A percentile compares a stretch with the other conserved stretches of the same genome.
These are phyloP conservation scores for Colletotrichum tofieldiae DNA, from an alignment of 2,329 filamentous ascomycete genomes.

Conservation along the genomic window DNA sequence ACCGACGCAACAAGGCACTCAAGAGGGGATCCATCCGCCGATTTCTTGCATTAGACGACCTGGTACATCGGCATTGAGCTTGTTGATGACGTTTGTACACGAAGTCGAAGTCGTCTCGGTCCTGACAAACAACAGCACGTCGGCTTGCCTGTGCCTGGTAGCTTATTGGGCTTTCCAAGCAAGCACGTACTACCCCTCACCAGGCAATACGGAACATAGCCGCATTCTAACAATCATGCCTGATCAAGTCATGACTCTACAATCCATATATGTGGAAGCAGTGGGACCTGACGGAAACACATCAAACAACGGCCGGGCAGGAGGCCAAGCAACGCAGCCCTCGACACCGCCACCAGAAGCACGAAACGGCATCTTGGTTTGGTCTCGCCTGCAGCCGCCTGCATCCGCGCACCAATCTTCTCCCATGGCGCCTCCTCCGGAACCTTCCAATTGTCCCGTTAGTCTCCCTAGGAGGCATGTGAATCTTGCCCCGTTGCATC, in stretches of 20 bases:
- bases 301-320: not conserved
- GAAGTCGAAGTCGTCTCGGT: not conserved
- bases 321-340: not conserved
- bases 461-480: slow-evolving; percentile 4
- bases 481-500: slow-evolving; percentile 17
- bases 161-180: too few relatives aligned
- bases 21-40: not conserved
- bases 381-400: not conserved
- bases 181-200: not conserved
- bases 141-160: not conserved
- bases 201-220: not conserved
- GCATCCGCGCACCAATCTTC: not conserved
- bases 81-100: not conserved
- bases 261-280: not conserved
- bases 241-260: not conserved
- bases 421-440: not conserved
- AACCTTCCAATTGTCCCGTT: not conserved
- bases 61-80: not conserved
- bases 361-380: not conserved
- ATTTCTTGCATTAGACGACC: not conserved
- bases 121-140: not conserved
- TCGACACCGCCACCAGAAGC: not conserved
- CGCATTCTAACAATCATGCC: not conserved
- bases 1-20: not conserved
- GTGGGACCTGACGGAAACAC: not conserved